Percentiles rank a stretch among this genome's conserved stretches.
Evolutionary conservation across 2,329 filamentous ascomycete species (phyloP).

Genomic region (Colletotrichum echinochloae): DNA sequence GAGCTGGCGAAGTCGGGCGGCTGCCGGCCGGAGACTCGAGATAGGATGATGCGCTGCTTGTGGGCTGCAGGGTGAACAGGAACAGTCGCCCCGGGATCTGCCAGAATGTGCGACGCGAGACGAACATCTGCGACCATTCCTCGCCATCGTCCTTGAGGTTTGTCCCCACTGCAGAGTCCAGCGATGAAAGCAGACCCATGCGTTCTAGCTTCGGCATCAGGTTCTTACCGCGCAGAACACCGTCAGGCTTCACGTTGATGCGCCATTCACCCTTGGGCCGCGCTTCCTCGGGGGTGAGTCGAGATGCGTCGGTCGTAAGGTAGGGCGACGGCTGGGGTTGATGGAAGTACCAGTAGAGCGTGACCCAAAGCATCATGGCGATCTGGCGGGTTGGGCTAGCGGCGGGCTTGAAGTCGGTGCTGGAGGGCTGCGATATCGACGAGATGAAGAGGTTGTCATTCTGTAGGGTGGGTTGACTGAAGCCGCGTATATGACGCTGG

Average conservation of each 20-base stretch:
- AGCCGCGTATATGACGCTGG: conserved; percentile 69
- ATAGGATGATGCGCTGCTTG: conserved; percentile 51
- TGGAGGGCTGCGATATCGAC: conserved; percentile 87
- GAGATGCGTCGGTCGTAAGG: conserved; percentile 72
- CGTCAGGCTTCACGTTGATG: conserved; percentile 85
- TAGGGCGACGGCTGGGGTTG: conserved; percentile 78
- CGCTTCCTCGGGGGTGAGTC: conserved; percentile 74
- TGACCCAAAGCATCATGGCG: conserved; percentile 96
- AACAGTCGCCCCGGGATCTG: conserved; percentile 89
- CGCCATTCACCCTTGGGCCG: conserved; percentile 88
- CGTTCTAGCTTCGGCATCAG: conserved; percentile 91
- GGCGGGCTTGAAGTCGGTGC: conserved; percentile 81
- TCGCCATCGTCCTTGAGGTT: conserved; percentile 70
- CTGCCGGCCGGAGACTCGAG: conserved; percentile 66
- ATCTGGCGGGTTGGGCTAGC: conserved; percentile 88
- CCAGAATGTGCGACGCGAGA: conserved; percentile 87
- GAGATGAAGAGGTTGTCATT: conserved; percentile 91
- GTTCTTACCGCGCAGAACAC: conserved; percentile 86
- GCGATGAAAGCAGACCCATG: conserved; percentile 85
- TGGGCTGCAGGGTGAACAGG: conserved; percentile 83
- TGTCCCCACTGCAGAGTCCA: conserved; percentile 80
- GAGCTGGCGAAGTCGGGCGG: conserved; percentile 64
- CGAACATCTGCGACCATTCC: conserved; percentile 85
- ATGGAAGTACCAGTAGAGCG: conserved; percentile 98
- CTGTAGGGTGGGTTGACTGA: conserved; percentile 78